Conservation (phyloP, 2,329 filamentous ascomycete genomes). For the Capronia coronata region DNA sequence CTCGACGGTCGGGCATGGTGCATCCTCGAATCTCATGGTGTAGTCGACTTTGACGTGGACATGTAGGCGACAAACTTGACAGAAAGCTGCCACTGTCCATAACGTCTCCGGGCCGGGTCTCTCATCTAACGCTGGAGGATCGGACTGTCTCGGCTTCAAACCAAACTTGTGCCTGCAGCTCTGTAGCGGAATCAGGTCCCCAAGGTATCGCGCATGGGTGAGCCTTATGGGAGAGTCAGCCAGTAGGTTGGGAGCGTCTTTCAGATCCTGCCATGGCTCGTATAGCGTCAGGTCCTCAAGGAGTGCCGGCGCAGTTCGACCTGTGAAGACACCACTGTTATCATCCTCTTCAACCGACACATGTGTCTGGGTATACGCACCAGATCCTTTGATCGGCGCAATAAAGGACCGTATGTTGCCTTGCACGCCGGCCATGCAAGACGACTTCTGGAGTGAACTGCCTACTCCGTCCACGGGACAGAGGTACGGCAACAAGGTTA, state of each 20-base stretch:
- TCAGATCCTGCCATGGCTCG: slow-evolving; percentile 44
- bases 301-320: slow-evolving; percentile 41
- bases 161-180: slow-evolving; percentile 55
- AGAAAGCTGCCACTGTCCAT: slow-evolving; percentile 56
- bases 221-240: slow-evolving; percentile 53
- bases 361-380: slow-evolving; percentile 13
- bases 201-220: slow-evolving; percentile 32
- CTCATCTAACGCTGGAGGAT: slow-evolving; percentile 39
- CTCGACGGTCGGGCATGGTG: slow-evolving; percentile 43
- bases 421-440: slow-evolving; percentile 28
- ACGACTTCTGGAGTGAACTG: slow-evolving; percentile 4
- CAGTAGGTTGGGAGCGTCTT: slow-evolving; percentile 49
- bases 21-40: slow-evolving; percentile 34
- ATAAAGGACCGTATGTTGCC: slow-evolving; percentile 27
- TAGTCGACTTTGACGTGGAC: slow-evolving; percentile 53
- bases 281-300: slow-evolving; percentile 48
- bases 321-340: slow-evolving; percentile 13
- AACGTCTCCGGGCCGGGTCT: slow-evolving; percentile 39
- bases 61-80: slow-evolving; percentile 56
- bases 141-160: slow-evolving; percentile 51
- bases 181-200: slow-evolving; percentile 30
- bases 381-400: slow-evolving; percentile 26
- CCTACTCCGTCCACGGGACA: slow-evolving; percentile 11
- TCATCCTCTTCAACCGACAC: not conserved
- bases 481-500: not conserved